A percentile compares a stretch with the other conserved stretches of the same genome.
These are phyloP conservation scores for Lachnellula suecica DNA, from an alignment of 2,329 filamentous ascomycete genomes.

Conservation along the genomic window DNA sequence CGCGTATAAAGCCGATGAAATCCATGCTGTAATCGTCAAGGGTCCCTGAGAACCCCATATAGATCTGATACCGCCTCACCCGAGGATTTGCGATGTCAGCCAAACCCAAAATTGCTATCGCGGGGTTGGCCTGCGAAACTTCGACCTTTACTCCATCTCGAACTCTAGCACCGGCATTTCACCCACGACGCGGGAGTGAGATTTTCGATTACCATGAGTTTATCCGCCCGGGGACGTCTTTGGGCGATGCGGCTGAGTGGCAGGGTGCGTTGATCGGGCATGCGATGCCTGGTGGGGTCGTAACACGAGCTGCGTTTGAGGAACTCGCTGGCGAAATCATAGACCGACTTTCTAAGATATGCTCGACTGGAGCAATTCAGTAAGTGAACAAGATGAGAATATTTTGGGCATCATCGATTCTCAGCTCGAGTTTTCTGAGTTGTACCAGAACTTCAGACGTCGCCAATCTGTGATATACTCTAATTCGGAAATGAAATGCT, in stretches of 20 bases:
- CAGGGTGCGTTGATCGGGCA: conserved; percentile 51
- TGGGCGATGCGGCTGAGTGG: conserved; percentile 46
- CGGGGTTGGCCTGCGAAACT: conserved; percentile 53
- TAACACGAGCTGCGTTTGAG: conserved; percentile 47
- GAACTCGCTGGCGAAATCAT: conserved; percentile 42
- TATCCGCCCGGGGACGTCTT: conserved; percentile 38
- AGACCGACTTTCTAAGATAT: conserved; percentile 38
- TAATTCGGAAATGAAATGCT: too few species aligned
- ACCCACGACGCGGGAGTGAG: conserved; percentile 43
- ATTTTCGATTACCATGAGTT: conserved; percentile 47
- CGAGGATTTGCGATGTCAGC: conserved; percentile 25
- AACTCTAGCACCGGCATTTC: conserved; percentile 48
- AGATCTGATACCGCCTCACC: too few species aligned
- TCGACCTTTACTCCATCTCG: conserved; percentile 52
- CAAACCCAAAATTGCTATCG: conserved; percentile 47
- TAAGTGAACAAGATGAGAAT: neutral
- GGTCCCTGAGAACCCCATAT: too few species aligned
- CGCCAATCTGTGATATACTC: too few species aligned
- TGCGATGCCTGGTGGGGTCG: conserved; percentile 48
- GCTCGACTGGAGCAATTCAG: conserved; percentile 37
- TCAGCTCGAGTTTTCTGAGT: too few species aligned
- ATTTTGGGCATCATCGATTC: too few species aligned
- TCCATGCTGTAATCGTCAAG: too few species aligned
- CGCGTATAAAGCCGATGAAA: too few species aligned
- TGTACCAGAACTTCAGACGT: too few species aligned